A percentile compares a stretch with the other conserved stretches of the same genome.
phyloP scores from a whole-genome alignment of 2,329 filamentous ascomycete species.

The Ophiostoma himal-ulmi region DNA sequence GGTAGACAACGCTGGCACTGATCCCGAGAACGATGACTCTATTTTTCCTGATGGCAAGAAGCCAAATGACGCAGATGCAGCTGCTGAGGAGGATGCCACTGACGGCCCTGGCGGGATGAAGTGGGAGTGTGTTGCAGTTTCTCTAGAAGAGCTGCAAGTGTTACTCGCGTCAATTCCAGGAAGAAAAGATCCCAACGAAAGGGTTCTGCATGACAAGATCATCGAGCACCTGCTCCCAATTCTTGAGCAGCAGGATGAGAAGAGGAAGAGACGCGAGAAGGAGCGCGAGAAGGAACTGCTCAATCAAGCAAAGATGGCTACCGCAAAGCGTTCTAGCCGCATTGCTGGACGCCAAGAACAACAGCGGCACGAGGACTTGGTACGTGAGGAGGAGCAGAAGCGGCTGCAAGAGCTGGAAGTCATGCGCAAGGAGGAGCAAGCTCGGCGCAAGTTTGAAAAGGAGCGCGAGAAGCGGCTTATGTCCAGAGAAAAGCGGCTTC shows the following conservation, averaged over 20 bases:
- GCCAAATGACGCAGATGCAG: constrained; percentile 28
- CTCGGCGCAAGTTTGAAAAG: constrained; percentile 54
- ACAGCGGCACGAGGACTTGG: constrained; percentile 66
- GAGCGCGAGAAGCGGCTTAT: constrained; percentile 74
- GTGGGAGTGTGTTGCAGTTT: constrained; percentile 89
- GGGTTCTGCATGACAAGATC: constrained; percentile 64
- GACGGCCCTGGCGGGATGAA: constrained; percentile 68
- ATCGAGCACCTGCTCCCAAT: constrained; percentile 75
- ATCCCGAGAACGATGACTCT: constrained; percentile 34
- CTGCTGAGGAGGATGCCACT: constrained; percentile 35
- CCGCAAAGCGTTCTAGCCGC: constrained; percentile 86
- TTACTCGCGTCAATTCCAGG: constrained; percentile 68
- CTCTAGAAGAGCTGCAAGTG: constrained; percentile 65
- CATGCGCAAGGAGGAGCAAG: constrained; percentile 61
- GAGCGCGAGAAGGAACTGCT: constrained; percentile 72
- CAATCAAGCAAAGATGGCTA: constrained; percentile 80
- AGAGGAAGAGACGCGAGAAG: constrained; percentile 62
- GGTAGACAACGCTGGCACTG: constrained; percentile 34
- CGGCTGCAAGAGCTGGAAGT: constrained; percentile 58
- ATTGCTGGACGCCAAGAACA: constrained; percentile 77
- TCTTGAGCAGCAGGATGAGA: constrained; percentile 71
- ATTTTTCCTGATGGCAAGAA: constrained; percentile 20
- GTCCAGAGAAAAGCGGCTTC: constrained; percentile 78
- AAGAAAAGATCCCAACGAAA: constrained; percentile 79
- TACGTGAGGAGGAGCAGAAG: constrained; percentile 63